Conservation (phyloP, 805 yeast genomes). For the Cyberlindnera euphorbiae region DNA sequence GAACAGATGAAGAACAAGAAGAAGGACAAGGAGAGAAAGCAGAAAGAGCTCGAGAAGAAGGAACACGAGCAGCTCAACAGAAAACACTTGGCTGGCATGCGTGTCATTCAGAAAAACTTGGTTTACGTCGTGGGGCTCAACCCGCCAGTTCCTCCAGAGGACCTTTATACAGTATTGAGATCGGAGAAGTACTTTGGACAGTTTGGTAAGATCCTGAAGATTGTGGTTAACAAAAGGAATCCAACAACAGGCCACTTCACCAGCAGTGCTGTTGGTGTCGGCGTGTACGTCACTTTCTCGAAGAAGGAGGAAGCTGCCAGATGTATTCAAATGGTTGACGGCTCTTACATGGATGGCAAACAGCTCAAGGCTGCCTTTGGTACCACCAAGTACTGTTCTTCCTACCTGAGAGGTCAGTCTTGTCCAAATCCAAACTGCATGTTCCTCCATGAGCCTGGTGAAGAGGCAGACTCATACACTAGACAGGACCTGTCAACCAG, state of each 20-base stretch:
- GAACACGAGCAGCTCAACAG: constrained; percentile 79
- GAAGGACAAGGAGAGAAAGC: constrained; percentile 77
- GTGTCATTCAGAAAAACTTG: constrained; percentile 96
- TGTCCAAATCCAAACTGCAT: constrained; percentile 99
- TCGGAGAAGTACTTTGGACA: constrained; percentile 97
- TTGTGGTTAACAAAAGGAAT: constrained; percentile 82
- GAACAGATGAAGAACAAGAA: constrained; percentile 79
- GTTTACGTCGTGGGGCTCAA: constrained; percentile 95
- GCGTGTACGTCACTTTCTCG: constrained; percentile 92
- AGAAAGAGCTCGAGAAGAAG: constrained; percentile 84
- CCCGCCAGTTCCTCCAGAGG: constrained; percentile 77
- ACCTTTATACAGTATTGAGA: constrained; percentile 72
- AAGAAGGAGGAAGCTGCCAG: constrained; percentile 91
- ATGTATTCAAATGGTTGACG: constrained; percentile 90
- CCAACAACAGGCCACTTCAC: constrained; percentile 28
- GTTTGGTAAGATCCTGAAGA: constrained; percentile 90
- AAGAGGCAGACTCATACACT: constrained; percentile 95
- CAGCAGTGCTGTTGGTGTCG: constrained; percentile 61
- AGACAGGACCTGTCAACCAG: constrained; percentile 82
- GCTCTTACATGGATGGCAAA: constrained; percentile 88
- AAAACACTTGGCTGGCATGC: constrained; percentile 90
- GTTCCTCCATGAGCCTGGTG: constrained; percentile 99
- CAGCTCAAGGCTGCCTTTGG: constrained; percentile 94
- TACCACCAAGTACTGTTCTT: constrained; percentile 97
- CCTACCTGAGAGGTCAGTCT: constrained; percentile 88